Percentiles rank a stretch among this genome's conserved stretches.
Conservation (phyloP, 306 rosid species). For the Vicia faba region DNA sequence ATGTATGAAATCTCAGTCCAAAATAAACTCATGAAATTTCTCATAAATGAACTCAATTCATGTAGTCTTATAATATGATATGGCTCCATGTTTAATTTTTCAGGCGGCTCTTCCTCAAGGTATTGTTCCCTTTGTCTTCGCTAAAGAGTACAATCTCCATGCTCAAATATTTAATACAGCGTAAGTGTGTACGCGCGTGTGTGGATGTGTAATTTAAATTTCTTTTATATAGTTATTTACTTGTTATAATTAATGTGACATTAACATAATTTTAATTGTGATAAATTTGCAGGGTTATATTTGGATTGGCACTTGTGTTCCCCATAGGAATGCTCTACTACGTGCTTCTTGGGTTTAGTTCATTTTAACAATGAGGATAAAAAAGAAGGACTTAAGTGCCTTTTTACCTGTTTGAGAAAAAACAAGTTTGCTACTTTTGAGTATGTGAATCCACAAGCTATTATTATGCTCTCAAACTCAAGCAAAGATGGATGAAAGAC, state of each 20-base stretch:
- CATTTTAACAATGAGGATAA: neutral
- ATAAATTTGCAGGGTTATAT: slow-evolving; percentile 37
- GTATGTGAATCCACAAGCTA: neutral
- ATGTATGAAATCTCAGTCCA: too few species aligned
- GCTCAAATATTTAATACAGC: slow-evolving; percentile 43
- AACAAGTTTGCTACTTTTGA: neutral
- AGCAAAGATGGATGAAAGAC: neutral
- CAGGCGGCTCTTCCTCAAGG: slow-evolving; percentile 48
- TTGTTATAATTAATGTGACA: neutral
- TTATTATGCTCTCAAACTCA: neutral
- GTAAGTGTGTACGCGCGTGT: slow-evolving; percentile 33
- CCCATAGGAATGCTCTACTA: slow-evolving; percentile 43
- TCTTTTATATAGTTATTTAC: too few species aligned
- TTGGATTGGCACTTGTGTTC: slow-evolving; percentile 41
- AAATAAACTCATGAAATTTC: neutral
- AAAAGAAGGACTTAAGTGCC: too few species aligned
- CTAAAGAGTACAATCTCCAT: slow-evolving; percentile 43
- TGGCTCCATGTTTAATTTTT: neutral
- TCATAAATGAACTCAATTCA: neutral
- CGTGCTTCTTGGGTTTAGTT: slow-evolving; percentile 35
- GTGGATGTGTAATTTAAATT: neutral
- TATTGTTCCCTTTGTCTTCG: slow-evolving; percentile 43
- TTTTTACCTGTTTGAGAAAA: neutral
- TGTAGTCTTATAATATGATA: neutral
- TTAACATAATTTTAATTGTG: neutral